Percentiles rank a stretch among this genome's conserved stretches.
These are phyloP conservation scores for Sphenostylis stenocarpa DNA, from an alignment of 306 rosid species.

Conservation along the genomic window DNA sequence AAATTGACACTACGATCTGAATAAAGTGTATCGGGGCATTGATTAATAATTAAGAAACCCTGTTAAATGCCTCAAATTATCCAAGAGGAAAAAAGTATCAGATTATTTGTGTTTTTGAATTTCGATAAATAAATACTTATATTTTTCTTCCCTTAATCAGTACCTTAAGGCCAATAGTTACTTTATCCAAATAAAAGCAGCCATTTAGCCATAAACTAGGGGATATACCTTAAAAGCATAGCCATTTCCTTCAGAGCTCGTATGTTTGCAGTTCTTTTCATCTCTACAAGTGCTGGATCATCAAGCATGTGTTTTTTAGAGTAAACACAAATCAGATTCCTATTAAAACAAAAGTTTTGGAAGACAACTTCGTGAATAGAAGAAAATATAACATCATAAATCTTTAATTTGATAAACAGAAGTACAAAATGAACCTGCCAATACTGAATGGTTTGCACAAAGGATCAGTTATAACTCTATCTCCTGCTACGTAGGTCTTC, in stretches of 20 bases:
- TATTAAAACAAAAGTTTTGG: slow-evolving; percentile 29
- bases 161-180: not conserved
- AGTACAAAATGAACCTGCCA: slow-evolving; percentile 72
- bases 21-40: not conserved
- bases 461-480: slow-evolving; percentile 92
- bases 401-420: slow-evolving; percentile 23
- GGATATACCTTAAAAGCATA: slow-evolving; percentile 70
- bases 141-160: not conserved
- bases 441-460: slow-evolving; percentile 97
- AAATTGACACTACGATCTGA: slow-evolving; percentile 25
- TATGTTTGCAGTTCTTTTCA: slow-evolving; percentile 85
- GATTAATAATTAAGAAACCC: not conserved
- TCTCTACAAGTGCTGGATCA: slow-evolving; percentile 78
- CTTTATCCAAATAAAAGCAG: not conserved
- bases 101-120: not conserved
- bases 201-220: slow-evolving; percentile 16
- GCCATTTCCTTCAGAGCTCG: slow-evolving; percentile 98
- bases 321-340: slow-evolving; percentile 98
- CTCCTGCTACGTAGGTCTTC: slow-evolving; percentile 93
- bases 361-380: slow-evolving; percentile 15
- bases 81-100: not conserved
- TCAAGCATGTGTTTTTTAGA: slow-evolving; percentile 96
- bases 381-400: slow-evolving; percentile 12
- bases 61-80: not conserved
- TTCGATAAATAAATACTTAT: not conserved